phyloP scores from a whole-genome alignment of 306 rosid species.

The Phaseolus lunatus region DNA sequence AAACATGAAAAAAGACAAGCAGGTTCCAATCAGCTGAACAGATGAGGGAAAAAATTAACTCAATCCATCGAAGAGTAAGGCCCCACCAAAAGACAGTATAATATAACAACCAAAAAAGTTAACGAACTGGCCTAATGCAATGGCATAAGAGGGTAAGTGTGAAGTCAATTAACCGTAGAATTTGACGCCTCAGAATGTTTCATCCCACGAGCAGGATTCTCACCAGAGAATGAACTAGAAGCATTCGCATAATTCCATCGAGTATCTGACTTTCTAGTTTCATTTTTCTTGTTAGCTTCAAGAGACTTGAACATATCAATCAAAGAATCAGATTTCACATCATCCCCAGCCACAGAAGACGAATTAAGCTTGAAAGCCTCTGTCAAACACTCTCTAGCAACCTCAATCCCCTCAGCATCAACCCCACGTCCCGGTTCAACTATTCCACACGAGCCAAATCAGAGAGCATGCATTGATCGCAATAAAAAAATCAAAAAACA shows the following conservation, averaged over 20 bases:
- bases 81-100: not conserved
- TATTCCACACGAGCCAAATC: slow-evolving; percentile 48
- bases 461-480: not conserved
- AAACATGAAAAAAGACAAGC: not conserved
- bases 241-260: slow-evolving; percentile 50
- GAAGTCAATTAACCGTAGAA: slow-evolving; percentile 48
- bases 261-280: slow-evolving; percentile 44
- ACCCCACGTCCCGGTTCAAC: slow-evolving; percentile 74
- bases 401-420: slow-evolving; percentile 85
- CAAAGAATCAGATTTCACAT: slow-evolving; percentile 54
- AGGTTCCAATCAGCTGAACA: slow-evolving; percentile 1
- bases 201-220: slow-evolving; percentile 43
- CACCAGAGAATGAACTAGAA: slow-evolving; percentile 54
- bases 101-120: slow-evolving; percentile 8
- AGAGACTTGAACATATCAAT: slow-evolving; percentile 71
- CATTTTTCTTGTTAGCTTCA: slow-evolving; percentile 51
- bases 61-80: slow-evolving; percentile 1
- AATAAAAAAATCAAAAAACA: not conserved
- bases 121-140: slow-evolving; percentile 28
- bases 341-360: slow-evolving; percentile 45
- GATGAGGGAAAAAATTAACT: not conserved
- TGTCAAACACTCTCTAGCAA: slow-evolving; percentile 78
- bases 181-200: slow-evolving; percentile 44
- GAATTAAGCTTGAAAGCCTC: slow-evolving; percentile 73
- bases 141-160: not conserved